phyloP scores from a whole-genome alignment of 176 grass and related monocot species.

The Oryza officinalis region DNA sequence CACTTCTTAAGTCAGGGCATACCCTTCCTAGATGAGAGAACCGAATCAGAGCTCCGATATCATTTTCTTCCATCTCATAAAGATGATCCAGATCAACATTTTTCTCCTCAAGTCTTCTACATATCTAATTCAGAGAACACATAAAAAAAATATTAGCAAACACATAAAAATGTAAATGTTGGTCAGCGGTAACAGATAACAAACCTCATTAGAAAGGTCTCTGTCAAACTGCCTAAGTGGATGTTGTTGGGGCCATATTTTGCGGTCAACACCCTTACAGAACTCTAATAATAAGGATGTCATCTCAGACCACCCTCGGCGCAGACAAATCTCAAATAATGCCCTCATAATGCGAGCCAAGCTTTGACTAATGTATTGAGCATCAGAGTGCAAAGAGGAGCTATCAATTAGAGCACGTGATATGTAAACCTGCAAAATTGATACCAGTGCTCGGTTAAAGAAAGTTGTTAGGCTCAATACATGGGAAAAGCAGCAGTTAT shows the following conservation, averaged over 20 bases:
- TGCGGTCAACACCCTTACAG: slow-evolving; percentile 86
- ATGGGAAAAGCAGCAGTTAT: slow-evolving; percentile 12
- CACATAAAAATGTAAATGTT: background rate
- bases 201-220: slow-evolving; percentile 78
- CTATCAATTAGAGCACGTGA: slow-evolving; percentile 89
- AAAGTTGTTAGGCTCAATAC: slow-evolving; percentile 19
- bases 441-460: slow-evolving; percentile 29
- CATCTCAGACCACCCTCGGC: slow-evolving; percentile 92
- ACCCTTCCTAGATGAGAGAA: slow-evolving; percentile 82
- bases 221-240: slow-evolving; percentile 89
- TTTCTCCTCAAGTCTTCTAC: slow-evolving; percentile 88
- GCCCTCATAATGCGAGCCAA: slow-evolving; percentile 96
- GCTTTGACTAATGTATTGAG: slow-evolving; percentile 94
- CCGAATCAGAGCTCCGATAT: slow-evolving; percentile 86
- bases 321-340: slow-evolving; percentile 94
- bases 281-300: slow-evolving; percentile 81
- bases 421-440: slow-evolving; percentile 73
- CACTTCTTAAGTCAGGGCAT: slow-evolving; percentile 37
- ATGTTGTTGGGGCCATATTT: slow-evolving; percentile 93
- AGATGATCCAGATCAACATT: slow-evolving; percentile 80
- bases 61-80: slow-evolving; percentile 97
- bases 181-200: slow-evolving; percentile 16
- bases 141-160: slow-evolving; percentile 28
- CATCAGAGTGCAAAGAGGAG: slow-evolving; percentile 95
- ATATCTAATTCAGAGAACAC: slow-evolving; percentile 58